Conservation (phyloP, 2,329 filamentous ascomycete species). For the Penicillium sp. region DNA sequence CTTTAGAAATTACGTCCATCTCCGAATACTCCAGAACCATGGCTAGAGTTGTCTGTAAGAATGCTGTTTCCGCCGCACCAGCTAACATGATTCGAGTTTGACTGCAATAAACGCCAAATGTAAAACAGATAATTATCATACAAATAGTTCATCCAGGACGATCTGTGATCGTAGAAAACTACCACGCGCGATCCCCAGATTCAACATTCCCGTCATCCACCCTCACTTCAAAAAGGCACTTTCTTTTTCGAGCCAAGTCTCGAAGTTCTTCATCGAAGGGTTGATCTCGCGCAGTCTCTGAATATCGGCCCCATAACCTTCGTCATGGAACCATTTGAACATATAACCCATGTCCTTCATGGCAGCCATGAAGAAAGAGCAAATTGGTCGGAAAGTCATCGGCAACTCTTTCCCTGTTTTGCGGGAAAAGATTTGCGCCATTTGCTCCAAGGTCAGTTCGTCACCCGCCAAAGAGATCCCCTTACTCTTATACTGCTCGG, state of each 20-base stretch:
- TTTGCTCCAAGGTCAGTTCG: slow-evolving; percentile 49
- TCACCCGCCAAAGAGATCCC: slow-evolving; percentile 54
- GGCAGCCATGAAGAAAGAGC: slow-evolving; percentile 40
- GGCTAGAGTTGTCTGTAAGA: too few relatives aligned
- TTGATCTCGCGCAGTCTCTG: slow-evolving; percentile 42
- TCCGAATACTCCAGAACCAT: too few relatives aligned
- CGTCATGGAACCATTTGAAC: slow-evolving; percentile 52
- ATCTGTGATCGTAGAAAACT: too few relatives aligned
- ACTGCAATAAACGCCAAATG: too few relatives aligned
- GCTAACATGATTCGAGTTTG: too few relatives aligned
- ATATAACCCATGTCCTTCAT: slow-evolving; percentile 48
- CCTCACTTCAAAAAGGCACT: slow-evolving; percentile 43
- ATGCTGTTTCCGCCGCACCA: too few relatives aligned
- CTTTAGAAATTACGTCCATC: too few relatives aligned
- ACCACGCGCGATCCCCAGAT: too few relatives aligned
- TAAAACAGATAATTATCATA: too few relatives aligned
- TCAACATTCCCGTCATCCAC: too few relatives aligned
- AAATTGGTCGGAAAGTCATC: slow-evolving; percentile 42
- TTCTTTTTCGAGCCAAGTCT: slow-evolving; percentile 49
- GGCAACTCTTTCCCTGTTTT: slow-evolving; percentile 47
- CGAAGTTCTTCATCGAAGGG: slow-evolving; percentile 48
- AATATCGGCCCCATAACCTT: slow-evolving; percentile 51
- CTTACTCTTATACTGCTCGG: slow-evolving; percentile 45
- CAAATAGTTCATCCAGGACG: too few relatives aligned
- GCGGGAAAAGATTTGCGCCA: slow-evolving; percentile 47